These are phyloP conservation scores for Lindgomyces ingoldianus DNA, from an alignment of 495 filamentous ascomycete species.

Conservation along the genomic window DNA sequence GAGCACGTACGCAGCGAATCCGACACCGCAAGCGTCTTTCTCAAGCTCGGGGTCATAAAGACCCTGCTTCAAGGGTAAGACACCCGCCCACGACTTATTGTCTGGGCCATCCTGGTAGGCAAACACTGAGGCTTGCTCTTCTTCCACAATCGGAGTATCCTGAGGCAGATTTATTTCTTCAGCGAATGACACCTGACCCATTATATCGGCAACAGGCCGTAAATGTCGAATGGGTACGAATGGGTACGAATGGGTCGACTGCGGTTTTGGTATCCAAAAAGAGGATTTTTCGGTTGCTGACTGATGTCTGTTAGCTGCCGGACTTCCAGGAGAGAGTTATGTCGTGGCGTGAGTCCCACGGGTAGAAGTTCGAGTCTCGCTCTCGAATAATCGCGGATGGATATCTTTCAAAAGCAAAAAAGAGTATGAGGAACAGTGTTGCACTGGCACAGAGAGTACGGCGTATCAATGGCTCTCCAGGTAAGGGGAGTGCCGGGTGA, in stretches of 20 bases:
- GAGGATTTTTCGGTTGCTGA: conserved; percentile 6
- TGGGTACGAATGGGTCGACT: too few species aligned
- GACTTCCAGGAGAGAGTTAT: background rate
- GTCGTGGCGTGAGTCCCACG: background rate
- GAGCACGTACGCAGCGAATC: conserved; percentile 90
- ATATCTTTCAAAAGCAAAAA: conserved; percentile 11
- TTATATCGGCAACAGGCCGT: conserved; percentile 56
- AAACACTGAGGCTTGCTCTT: conserved; percentile 65
- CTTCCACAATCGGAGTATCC: conserved; percentile 50
- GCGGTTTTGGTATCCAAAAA: background rate
- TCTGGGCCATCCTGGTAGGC: conserved; percentile 81
- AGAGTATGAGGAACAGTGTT: background rate
- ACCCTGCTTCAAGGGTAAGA: conserved; percentile 95
- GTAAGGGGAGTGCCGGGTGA: conserved; percentile 2
- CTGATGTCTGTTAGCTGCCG: conserved; percentile 12
- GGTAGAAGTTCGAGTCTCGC: background rate
- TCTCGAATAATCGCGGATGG: background rate
- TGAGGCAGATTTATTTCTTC: conserved; percentile 65
- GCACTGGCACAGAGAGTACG: background rate
- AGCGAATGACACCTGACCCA: conserved; percentile 63
- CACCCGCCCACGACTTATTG: conserved; percentile 91
- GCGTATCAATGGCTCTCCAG: conserved; percentile 9
- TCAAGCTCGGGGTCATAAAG: conserved; percentile 95
- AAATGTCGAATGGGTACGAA: conserved; percentile 9
- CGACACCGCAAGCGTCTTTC: conserved; percentile 99